phyloP scores from a whole-genome alignment of 495 filamentous ascomycete species.

The Hyaloscypha bicolor region DNA sequence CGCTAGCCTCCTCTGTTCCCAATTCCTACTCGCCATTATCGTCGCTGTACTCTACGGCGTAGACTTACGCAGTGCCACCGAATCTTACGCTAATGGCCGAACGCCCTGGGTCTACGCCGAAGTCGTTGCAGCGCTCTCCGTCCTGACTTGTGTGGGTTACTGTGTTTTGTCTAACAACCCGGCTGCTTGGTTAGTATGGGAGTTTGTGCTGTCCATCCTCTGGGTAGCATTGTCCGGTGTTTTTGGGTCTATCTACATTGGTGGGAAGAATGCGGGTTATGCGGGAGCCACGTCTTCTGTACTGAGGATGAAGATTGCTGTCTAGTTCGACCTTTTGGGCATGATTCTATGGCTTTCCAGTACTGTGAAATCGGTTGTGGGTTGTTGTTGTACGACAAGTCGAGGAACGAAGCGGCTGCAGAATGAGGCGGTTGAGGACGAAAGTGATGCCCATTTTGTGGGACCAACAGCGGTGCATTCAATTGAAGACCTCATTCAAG shows the following conservation, averaged over 20 bases:
- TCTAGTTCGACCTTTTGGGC: too few relatives aligned
- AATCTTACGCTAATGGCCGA: slow-evolving; percentile 26
- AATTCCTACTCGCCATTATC: slow-evolving; percentile 40
- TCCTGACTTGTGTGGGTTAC: slow-evolving; percentile 37
- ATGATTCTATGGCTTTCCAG: too few relatives aligned
- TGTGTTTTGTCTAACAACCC: slow-evolving; percentile 33
- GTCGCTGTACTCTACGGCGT: slow-evolving; percentile 40
- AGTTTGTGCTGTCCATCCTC: slow-evolving; percentile 46
- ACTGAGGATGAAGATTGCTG: too few relatives aligned
- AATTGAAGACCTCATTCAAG: too few relatives aligned
- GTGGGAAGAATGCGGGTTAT: slow-evolving; percentile 20
- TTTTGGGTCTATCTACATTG: slow-evolving; percentile 71
- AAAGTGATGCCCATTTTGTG: too few relatives aligned
- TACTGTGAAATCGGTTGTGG: too few relatives aligned
- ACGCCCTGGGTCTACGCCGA: slow-evolving; percentile 39
- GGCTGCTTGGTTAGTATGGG: slow-evolving; percentile 39
- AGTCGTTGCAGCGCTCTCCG: slow-evolving; percentile 33
- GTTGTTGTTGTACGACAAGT: too few relatives aligned
- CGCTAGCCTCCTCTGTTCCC: slow-evolving; percentile 22
- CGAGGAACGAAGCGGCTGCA: too few relatives aligned
- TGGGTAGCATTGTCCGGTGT: slow-evolving; percentile 70
- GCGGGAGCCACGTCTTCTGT: too few relatives aligned
- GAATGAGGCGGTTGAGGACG: too few relatives aligned
- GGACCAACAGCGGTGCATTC: too few relatives aligned
- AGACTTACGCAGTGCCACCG: slow-evolving; percentile 29